phyloP scores from a whole-genome alignment of 2,329 filamentous ascomycete genomes.

The Diaporthe vexans region DNA sequence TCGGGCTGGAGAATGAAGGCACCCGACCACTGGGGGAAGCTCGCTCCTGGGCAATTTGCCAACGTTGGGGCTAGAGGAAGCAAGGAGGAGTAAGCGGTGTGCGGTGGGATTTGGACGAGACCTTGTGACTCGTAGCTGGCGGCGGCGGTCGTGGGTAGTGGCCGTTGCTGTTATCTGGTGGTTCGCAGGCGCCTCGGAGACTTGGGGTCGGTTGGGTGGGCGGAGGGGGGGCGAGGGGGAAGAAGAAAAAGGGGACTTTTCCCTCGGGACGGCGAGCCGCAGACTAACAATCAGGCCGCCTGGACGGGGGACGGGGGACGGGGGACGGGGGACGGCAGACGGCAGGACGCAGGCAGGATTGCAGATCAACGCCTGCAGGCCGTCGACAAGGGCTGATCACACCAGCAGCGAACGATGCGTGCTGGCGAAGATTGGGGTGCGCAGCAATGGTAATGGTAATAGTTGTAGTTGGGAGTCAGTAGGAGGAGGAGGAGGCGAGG shows the following conservation, averaged over 20 bases:
- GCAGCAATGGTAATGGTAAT: background rate
- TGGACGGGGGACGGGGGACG: constrained; percentile 22
- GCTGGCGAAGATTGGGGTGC: background rate
- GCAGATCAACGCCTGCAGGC: background rate
- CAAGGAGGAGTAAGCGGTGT: constrained; percentile 22
- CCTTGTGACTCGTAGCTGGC: constrained; percentile 31
- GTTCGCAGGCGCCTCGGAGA: no score
- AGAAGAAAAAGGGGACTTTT: background rate
- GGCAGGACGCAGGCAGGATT: constrained; percentile 8
- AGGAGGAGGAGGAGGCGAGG: background rate
- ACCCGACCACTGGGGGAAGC: constrained; percentile 10
- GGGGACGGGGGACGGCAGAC: constrained; percentile 13
- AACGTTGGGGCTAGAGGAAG: constrained; percentile 20
- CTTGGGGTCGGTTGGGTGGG: background rate
- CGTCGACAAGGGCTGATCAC: no score
- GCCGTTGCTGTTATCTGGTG: constrained; percentile 20
- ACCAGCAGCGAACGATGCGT: no score
- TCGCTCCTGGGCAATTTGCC: constrained; percentile 3
- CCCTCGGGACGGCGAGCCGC: constrained; percentile 30
- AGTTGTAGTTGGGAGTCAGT: background rate
- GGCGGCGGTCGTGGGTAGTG: background rate
- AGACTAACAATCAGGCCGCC: constrained; percentile 27
- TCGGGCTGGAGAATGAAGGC: constrained; percentile 14
- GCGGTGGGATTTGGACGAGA: constrained; percentile 7
- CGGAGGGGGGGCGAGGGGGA: background rate